phyloP scores from a whole-genome alignment of 345 rosid species.

The Citrus medica region DNA sequence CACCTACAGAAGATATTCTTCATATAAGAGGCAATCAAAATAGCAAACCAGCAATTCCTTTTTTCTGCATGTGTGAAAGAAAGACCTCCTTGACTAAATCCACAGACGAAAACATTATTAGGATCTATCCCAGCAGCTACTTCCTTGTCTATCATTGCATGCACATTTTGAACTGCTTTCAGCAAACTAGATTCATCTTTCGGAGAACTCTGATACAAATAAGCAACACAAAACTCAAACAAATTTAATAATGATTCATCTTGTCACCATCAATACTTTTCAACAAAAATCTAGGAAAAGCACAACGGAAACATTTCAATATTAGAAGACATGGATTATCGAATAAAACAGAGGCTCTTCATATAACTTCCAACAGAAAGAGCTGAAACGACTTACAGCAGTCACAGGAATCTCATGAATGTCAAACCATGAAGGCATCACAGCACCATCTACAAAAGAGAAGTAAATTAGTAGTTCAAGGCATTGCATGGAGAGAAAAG shows the following conservation, averaged over 20 bases:
- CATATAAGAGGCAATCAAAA: neutral
- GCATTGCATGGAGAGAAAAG: neutral
- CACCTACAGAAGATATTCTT: constrained; percentile 42
- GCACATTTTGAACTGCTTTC: constrained; percentile 69
- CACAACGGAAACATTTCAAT: neutral
- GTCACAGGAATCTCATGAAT: constrained; percentile 81
- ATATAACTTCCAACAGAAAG: neutral
- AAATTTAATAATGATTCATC: neutral
- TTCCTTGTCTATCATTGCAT: constrained; percentile 70
- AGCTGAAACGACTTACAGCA: constrained; percentile 43
- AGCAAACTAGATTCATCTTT: constrained; percentile 59
- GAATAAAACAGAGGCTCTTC: neutral
- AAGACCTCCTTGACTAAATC: constrained; percentile 91
- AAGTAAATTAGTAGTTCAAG: constrained; percentile 11
- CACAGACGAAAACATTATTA: constrained; percentile 65
- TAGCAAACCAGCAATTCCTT: neutral
- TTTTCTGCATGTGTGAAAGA: constrained; percentile 13
- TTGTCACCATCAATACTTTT: neutral
- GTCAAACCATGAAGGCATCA: constrained; percentile 97
- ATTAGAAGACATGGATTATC: neutral
- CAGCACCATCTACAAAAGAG: constrained; percentile 61
- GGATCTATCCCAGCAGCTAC: constrained; percentile 61
- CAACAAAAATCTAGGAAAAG: neutral
- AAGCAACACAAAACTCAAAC: constrained; percentile 1
- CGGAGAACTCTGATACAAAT: constrained; percentile 52